Percentiles rank a stretch among this genome's conserved stretches.
These are phyloP conservation scores for Nemania sp. DNA, from an alignment of 2,329 filamentous ascomycete species.

Conservation along the genomic window DNA sequence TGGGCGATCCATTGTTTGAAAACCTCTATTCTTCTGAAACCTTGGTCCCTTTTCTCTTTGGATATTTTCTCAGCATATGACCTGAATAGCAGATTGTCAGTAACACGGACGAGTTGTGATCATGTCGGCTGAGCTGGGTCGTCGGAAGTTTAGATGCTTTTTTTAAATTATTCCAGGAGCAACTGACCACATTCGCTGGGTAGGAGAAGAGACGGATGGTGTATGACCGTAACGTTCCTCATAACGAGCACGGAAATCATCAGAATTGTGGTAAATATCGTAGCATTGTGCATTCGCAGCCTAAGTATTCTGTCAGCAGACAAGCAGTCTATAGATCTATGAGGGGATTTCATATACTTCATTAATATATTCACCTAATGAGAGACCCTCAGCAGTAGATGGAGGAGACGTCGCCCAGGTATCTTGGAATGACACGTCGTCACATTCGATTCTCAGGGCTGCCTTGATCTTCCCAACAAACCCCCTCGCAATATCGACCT, in stretches of 20 bases:
- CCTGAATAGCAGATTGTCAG: neutral
- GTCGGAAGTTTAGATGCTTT: neutral
- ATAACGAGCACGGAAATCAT: neutral
- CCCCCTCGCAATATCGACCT: neutral
- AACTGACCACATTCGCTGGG: neutral
- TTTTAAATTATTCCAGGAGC: neutral
- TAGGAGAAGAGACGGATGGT: neutral
- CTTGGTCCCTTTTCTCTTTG: neutral
- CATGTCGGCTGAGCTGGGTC: neutral
- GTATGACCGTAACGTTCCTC: neutral
- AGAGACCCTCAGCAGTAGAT: neutral
- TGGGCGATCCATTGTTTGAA: neutral
- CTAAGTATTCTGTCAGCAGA: neutral
- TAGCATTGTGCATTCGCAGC: neutral
- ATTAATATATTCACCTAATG: neutral
- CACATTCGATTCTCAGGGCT: neutral
- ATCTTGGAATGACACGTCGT: neutral
- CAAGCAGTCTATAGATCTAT: too few relatives aligned
- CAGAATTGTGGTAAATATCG: neutral
- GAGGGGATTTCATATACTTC: neutral
- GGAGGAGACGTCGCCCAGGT: neutral
- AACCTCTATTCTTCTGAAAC: neutral
- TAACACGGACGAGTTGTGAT: neutral
- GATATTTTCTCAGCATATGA: neutral
- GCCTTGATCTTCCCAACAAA: neutral